These are phyloP conservation scores for Rhizopogon vesiculosus DNA, from an alignment of 768 basidiomycete genomes.

Conservation along the genomic window DNA sequence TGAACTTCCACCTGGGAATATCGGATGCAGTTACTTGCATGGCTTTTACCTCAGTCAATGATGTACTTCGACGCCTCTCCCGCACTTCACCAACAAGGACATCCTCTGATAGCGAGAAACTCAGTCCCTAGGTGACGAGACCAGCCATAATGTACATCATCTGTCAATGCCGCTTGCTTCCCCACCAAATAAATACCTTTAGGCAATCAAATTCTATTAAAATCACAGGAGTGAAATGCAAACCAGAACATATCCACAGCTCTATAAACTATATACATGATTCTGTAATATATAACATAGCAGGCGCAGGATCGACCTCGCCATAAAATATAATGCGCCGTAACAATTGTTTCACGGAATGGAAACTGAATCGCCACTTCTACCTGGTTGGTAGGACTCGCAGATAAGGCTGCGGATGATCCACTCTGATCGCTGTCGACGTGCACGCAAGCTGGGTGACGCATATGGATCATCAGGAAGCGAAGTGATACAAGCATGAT, in stretches of 20 bases:
- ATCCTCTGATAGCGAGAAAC: neutral
- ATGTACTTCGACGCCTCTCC: too few species aligned
- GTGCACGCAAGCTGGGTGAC: neutral
- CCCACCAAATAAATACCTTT: too few species aligned
- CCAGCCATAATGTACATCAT: neutral
- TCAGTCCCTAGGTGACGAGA: neutral
- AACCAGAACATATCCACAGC: too few species aligned
- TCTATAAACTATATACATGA: too few species aligned
- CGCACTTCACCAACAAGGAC: neutral
- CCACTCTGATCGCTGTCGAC: slow-evolving; percentile 13
- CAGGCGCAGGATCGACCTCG: neutral
- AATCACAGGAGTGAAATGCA: too few species aligned
- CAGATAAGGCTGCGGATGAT: slow-evolving; percentile 7
- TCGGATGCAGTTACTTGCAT: neutral
- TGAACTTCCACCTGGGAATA: too few species aligned
- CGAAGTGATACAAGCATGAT: slow-evolving; percentile 39
- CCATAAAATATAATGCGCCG: neutral
- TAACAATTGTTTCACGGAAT: neutral
- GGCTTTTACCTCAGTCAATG: neutral
- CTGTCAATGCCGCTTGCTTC: neutral
- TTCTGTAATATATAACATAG: neutral
- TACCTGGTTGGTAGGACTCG: neutral
- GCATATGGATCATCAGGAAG: slow-evolving; percentile 2
- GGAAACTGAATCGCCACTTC: neutral
- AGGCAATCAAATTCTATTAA: too few species aligned